Evolutionary conservation across 345 rosid genomes (phyloP), one percentile per base, ranked within the genome.

Genomic region (Hibiscus trionum): DNA sequence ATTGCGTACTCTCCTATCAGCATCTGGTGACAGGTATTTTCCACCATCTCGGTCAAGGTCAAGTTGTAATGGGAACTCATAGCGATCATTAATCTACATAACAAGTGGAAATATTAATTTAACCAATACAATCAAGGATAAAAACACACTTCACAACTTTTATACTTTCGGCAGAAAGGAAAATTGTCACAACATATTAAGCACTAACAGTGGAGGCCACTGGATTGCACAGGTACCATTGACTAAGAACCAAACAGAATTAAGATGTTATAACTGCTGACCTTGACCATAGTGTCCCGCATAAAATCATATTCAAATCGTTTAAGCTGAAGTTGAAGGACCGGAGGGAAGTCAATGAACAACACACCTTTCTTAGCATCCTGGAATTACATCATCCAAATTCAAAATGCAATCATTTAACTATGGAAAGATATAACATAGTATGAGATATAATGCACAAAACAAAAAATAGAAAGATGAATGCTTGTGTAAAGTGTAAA

Each of bases 281-380:
- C 98, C 98, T 94, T 94, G 69, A 94, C 93, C 96, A 91, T 91
- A 21, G 93, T 86, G 75, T 94, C 95, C 74, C 95, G 86, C 93
- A 86, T 87, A 81, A 88, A 91, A 80, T 94, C 97, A 78, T 94
- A 94, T 73, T 91, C 98, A 84, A 94, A 94, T 63, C 98, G 85
- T 72, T 94, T 94, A 68, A 94, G 79, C 78, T 94, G 98, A 72
- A 91, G 97, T 78, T 94, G 98, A 86, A 94, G 98, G 58, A 93
- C 98, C 1, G 98, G 97, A 44, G 98, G 98, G 33, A 93, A 91
- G 79, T 93, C 97, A 58, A 87, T 90, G 79, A 94, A 94, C 70
- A 88, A 75, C 42, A 94, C 97, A 31, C 97, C 96, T 78, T 91
- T 94, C 85, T 80, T 91, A 56, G 98, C 98, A 80, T 94, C 98